Evolutionary conservation across 192 early-diverging fungal species (phyloP), one percentile per base, ranked within the genome.

Genomic region (Mortierella hygrophila): DNA sequence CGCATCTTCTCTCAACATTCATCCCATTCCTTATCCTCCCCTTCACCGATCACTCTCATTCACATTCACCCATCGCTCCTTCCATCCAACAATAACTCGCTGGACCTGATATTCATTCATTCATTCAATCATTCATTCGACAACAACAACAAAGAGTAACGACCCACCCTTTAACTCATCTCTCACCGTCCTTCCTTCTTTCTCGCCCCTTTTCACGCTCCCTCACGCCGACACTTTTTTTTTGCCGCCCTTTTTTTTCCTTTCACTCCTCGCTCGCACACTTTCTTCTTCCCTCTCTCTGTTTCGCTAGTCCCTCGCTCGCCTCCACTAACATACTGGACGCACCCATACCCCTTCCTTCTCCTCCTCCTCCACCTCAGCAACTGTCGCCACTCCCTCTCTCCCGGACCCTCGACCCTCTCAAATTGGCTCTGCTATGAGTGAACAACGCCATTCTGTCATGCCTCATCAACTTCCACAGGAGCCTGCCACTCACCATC

Each of bases 391-490:
- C n/a, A 47, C 46, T 70, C 44, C 5, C 42, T 70, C 68, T 20
- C 21, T 41, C 75, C 29, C 70, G 20, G 70, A 11, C 46, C 9
- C 49, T 21, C 73, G 38, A 38, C 35, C 75, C 10, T 42, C 16
- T 18, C 29, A 29, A 37, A 16, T 26, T 7, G 9, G 21, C 35
- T n/a, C 29, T 40, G 73, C 11, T 69, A 85, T 79, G 82, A 83
- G 77, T 52, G 82, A 83, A n/a, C 35, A 72, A 29, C 81, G 77
- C 38, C 2, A 9, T 29, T 44, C 75, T 38, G 70, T 40, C 35
- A 70, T 72, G 60, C 49, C 78, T 15, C 83, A 72, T 52, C 68
- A 21, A 68, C 76, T 71, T 38, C 55, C 83, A 74, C 55, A 85
- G 72, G 74, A 74, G 42, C 74, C 65, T 26, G 11, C 57, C 26